Conservation (phyloP, 192 early-diverging fungal genomes). For the Gaertneriomyces semiglobifer region DNA sequence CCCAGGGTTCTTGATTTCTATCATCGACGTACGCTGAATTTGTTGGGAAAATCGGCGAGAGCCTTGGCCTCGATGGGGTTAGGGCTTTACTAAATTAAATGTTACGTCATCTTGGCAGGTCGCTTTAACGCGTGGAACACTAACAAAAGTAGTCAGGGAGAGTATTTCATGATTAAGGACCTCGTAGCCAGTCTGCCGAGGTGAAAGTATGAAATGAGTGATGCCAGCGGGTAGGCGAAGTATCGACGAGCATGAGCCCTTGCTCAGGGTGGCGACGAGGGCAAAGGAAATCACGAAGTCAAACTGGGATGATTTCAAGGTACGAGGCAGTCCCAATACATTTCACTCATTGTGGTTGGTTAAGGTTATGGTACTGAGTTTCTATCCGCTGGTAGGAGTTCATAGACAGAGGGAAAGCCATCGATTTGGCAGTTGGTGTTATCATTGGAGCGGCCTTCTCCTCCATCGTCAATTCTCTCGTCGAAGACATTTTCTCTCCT, state of each 20-base stretch:
- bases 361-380: background rate
- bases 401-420: conserved; percentile 49
- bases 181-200: too few species aligned
- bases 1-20: too few species aligned
- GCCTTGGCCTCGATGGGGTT: too few species aligned
- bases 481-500: conserved; percentile 56
- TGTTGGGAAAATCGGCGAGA: too few species aligned
- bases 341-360: background rate
- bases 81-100: too few species aligned
- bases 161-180: too few species aligned
- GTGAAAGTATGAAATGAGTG: too few species aligned
- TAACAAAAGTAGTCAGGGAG: too few species aligned
- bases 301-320: conserved; percentile 19
- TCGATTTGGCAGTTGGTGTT: conserved; percentile 66
- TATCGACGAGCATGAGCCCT: background rate
- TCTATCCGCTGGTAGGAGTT: conserved; percentile 12
- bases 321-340: background rate
- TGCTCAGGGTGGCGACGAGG: conserved; percentile 6
- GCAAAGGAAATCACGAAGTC: conserved; percentile 3
- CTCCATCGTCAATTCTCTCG: conserved; percentile 40
- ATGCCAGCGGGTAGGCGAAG: background rate
- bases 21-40: too few species aligned
- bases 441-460: conserved; percentile 59
- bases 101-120: too few species aligned
- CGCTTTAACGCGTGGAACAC: too few species aligned